Evolutionary conservation across 257 asterid species (phyloP).

Genomic region (Anisodus acutangulus): DNA sequence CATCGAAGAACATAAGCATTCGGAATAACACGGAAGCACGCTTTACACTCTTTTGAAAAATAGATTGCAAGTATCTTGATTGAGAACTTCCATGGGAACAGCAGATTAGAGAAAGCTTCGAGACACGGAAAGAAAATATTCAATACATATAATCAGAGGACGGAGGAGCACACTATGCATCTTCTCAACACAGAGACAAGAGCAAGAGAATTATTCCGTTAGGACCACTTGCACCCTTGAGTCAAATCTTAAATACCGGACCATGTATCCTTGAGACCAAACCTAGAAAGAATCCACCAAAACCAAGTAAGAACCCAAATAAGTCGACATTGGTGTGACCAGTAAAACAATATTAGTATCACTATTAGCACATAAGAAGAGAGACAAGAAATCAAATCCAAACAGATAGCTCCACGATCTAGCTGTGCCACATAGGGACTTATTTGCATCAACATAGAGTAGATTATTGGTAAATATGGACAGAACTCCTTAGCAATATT

Average conservation of each 20-base stretch:
- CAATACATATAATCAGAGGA: background rate
- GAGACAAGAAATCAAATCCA: slow-evolving; percentile 8
- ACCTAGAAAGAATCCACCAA: background rate
- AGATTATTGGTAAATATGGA: background rate
- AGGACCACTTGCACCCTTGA: slow-evolving; percentile 1
- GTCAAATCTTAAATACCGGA: background rate
- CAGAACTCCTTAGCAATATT: slow-evolving; percentile 1
- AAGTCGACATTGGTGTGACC: background rate
- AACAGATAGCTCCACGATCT: background rate
- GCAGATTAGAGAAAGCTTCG: background rate
- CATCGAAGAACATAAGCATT: background rate
- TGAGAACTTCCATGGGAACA: background rate
- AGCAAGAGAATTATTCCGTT: background rate
- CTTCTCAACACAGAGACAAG: background rate
- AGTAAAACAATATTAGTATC: slow-evolving; percentile 12
- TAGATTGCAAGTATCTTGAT: background rate
- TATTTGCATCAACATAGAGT: slow-evolving; percentile 9
- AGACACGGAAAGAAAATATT: background rate
- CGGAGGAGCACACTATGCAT: background rate
- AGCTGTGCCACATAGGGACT: background rate
- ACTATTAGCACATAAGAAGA: background rate
- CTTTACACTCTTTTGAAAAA: background rate
- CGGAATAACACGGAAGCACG: background rate
- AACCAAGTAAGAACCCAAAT: background rate
- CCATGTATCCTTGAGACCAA: slow-evolving; percentile 2